These are phyloP conservation scores for Mycena haematopus DNA, from an alignment of 768 basidiomycete species.

Conservation along the genomic window DNA sequence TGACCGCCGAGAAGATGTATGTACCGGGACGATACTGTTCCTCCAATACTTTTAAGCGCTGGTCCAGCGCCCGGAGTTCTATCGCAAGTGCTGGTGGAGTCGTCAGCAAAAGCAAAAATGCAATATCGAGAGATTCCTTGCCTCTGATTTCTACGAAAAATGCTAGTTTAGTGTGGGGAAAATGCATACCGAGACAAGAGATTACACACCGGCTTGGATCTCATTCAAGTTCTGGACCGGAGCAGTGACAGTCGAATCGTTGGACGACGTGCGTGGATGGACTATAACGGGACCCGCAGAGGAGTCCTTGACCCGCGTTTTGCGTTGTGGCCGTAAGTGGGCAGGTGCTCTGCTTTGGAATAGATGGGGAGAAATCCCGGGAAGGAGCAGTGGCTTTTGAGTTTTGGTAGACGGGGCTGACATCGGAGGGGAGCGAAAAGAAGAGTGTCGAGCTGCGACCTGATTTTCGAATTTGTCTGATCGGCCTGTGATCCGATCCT, in stretches of 20 bases:
- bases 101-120: conserved; percentile 7
- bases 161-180: too few species aligned
- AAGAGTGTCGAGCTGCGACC: conserved; percentile 2
- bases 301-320: conserved; percentile 5
- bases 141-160: too few species aligned
- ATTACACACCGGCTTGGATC: conserved; percentile 3
- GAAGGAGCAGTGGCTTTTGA: conserved; percentile 12
- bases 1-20: neutral
- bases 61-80: conserved; percentile 1
- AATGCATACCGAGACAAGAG: too few species aligned
- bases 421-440: conserved; percentile 11
- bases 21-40: too few species aligned
- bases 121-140: too few species aligned
- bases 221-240: neutral
- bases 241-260: too few species aligned
- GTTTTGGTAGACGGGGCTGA: conserved; percentile 8
- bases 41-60: neutral
- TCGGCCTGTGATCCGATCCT: conserved; percentile 14
- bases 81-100: conserved; percentile 1
- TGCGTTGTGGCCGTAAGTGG: neutral
- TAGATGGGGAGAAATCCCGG: conserved; percentile 10
- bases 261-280: too few species aligned
- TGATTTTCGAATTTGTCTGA: conserved; percentile 17
- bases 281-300: neutral
- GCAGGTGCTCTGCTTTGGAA: neutral